These are phyloP conservation scores for Dactylonectria macrodidyma DNA, from an alignment of 2,329 filamentous ascomycete genomes.

Conservation along the genomic window DNA sequence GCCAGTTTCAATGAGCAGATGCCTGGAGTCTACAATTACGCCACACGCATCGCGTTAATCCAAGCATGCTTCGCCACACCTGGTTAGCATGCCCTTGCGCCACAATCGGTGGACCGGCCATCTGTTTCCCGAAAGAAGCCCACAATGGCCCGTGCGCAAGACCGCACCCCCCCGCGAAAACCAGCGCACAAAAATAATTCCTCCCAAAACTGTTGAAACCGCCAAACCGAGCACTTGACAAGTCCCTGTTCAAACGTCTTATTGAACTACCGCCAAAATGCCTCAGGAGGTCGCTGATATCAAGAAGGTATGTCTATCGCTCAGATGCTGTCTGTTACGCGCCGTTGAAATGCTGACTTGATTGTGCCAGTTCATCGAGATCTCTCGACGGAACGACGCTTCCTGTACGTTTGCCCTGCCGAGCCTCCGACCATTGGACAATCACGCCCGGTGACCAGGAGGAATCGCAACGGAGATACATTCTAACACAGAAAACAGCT, in stretches of 20 bases:
- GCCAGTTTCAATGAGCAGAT: slow-evolving; percentile 34
- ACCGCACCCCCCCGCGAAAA: slow-evolving; percentile 46
- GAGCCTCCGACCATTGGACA: slow-evolving; percentile 16
- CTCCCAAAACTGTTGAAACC: slow-evolving; percentile 49
- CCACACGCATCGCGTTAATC: slow-evolving; percentile 5
- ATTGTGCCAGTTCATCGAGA: slow-evolving; percentile 92
- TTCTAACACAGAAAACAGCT: slow-evolving; percentile 67
- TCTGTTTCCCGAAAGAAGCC: slow-evolving; percentile 35
- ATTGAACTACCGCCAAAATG: slow-evolving; percentile 80
- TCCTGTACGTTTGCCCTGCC: slow-evolving; percentile 81
- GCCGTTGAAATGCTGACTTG: slow-evolving; percentile 49
- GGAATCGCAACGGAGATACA: slow-evolving; percentile 23
- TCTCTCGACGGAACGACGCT: slow-evolving; percentile 99
- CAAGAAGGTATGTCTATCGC: slow-evolving; percentile 76
- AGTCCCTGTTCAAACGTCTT: slow-evolving; percentile 47
- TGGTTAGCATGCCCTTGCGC: slow-evolving; percentile 20
- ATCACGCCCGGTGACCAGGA: slow-evolving; percentile 31
- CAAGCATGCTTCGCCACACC: slow-evolving; percentile 16
- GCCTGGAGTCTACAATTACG: slow-evolving; percentile 19
- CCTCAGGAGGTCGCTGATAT: slow-evolving; percentile 98
- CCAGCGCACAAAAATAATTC: slow-evolving; percentile 53
- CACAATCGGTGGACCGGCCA: slow-evolving; percentile 45
- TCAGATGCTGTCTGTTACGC: slow-evolving; percentile 20
- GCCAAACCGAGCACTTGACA: slow-evolving; percentile 45
- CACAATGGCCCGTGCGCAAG: slow-evolving; percentile 45